These are phyloP conservation scores for Artemisia tridentata DNA, from an alignment of 129 eudicot genomes.

Conservation along the genomic window DNA sequence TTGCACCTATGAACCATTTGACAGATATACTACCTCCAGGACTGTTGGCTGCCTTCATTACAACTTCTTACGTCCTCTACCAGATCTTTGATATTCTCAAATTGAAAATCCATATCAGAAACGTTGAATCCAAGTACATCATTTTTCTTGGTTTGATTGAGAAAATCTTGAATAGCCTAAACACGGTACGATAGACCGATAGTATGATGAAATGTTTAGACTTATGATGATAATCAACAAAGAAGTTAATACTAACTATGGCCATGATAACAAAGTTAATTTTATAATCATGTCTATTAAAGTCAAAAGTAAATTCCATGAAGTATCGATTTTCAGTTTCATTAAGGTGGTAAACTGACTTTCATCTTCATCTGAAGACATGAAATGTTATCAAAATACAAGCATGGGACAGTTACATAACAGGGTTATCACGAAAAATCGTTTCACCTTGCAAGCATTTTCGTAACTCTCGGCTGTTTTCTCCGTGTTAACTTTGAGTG, in stretches of 20 bases:
- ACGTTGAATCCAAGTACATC: slow-evolving; percentile 36
- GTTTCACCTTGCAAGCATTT: slow-evolving; percentile 89
- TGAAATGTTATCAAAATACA: slow-evolving; percentile 12
- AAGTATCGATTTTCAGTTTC: background rate
- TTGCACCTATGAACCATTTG: background rate
- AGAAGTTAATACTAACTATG: background rate
- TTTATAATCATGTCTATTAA: background rate
- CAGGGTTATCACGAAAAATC: background rate
- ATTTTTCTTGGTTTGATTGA: slow-evolving; percentile 60
- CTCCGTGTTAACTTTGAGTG: slow-evolving; percentile 76
- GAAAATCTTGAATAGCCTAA: slow-evolving; percentile 78
- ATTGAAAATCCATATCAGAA: slow-evolving; percentile 50
- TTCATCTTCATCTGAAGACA: slow-evolving; percentile 5
- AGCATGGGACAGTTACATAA: slow-evolving; percentile 11
- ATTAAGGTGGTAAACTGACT: background rate
- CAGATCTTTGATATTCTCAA: slow-evolving; percentile 55
- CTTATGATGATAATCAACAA: background rate
- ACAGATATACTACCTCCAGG: slow-evolving; percentile 60
- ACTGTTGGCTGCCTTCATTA: slow-evolving; percentile 59
- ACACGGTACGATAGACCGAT: slow-evolving; percentile 21
- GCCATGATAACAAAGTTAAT: no score
- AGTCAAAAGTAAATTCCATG: slow-evolving; percentile 8
- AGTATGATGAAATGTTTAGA: slow-evolving; percentile 7
- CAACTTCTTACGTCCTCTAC: slow-evolving; percentile 54
- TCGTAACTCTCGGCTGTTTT: slow-evolving; percentile 86